Conservation (phyloP, 805 yeast genomes). For the Kuraishia hungarica region DNA sequence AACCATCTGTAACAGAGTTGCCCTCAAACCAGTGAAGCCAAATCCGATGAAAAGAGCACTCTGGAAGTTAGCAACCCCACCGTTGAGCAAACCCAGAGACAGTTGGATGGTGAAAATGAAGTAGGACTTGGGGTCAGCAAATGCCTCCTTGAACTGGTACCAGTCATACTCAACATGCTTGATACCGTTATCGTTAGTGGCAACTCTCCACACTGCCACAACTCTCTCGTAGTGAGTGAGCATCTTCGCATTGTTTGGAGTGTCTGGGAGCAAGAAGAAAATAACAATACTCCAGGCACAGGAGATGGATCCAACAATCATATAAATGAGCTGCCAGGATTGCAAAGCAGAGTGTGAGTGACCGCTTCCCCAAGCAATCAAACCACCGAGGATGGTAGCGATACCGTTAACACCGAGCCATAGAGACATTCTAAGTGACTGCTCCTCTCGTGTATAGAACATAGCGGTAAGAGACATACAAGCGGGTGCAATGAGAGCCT, state of each 20-base stretch:
- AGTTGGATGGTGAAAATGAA: not conserved
- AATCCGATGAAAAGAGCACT: slow-evolving; percentile 26
- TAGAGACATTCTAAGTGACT: slow-evolving; percentile 22
- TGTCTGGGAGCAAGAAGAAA: slow-evolving; percentile 25
- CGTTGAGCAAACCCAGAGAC: slow-evolving; percentile 14
- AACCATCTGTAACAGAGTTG: slow-evolving; percentile 17
- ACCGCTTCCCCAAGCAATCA: slow-evolving; percentile 47
- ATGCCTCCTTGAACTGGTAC: slow-evolving; percentile 34
- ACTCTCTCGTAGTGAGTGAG: slow-evolving; percentile 28
- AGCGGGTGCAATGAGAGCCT: slow-evolving; percentile 47
- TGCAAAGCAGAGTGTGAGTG: slow-evolving; percentile 30
- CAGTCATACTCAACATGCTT: slow-evolving; percentile 28
- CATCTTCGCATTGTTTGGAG: slow-evolving; percentile 37
- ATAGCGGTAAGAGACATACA: slow-evolving; percentile 47
- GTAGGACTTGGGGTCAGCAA: slow-evolving; percentile 25
- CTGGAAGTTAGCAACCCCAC: slow-evolving; percentile 38
- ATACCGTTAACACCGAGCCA: slow-evolving; percentile 38
- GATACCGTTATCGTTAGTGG: slow-evolving; percentile 34
- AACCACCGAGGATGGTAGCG: slow-evolving; percentile 40
- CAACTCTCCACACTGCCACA: slow-evolving; percentile 17
- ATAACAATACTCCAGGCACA: slow-evolving; percentile 24
- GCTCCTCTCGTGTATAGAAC: slow-evolving; percentile 45
- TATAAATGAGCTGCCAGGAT: slow-evolving; percentile 54
- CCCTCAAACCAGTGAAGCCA: slow-evolving; percentile 22
- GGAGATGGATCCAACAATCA: slow-evolving; percentile 54